These are phyloP conservation scores for Coemansia erecta DNA, from an alignment of 192 early-diverging fungal genomes.

Conservation along the genomic window DNA sequence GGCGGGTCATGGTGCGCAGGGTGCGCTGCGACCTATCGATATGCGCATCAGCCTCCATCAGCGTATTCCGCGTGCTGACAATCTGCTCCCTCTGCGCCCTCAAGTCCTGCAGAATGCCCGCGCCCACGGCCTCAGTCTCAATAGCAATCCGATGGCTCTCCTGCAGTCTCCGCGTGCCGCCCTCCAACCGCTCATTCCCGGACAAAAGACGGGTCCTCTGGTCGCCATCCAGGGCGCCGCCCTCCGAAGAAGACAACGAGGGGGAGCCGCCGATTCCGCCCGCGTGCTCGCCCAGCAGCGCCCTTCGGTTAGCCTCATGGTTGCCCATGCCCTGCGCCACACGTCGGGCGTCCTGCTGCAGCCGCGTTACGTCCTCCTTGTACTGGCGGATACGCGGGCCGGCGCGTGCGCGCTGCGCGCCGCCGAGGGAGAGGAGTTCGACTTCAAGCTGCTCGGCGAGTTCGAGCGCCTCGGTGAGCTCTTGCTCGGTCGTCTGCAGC, in stretches of 20 bases:
- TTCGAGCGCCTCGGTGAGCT: slow-evolving; percentile 87
- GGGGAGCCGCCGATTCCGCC: too few relatives aligned
- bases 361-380: slow-evolving; percentile 77
- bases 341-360: slow-evolving; percentile 66
- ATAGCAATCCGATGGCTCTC: slow-evolving; percentile 86
- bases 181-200: slow-evolving; percentile 83
- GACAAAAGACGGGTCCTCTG: slow-evolving; percentile 75
- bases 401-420: slow-evolving; percentile 61
- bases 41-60: slow-evolving; percentile 75
- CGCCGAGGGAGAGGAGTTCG: slow-evolving; percentile 76
- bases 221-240: slow-evolving; percentile 51
- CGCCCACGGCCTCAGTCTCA: slow-evolving; percentile 87
- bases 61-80: slow-evolving; percentile 77
- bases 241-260: slow-evolving; percentile 30
- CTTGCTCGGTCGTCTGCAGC: slow-evolving; percentile 63
- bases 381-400: slow-evolving; percentile 66
- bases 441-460: slow-evolving; percentile 94
- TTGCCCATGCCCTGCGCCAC: slow-evolving; percentile 23
- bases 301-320: slow-evolving; percentile 56
- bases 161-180: slow-evolving; percentile 77
- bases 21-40: slow-evolving; percentile 66
- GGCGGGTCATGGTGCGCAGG: slow-evolving; percentile 70
- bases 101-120: slow-evolving; percentile 77
- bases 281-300: slow-evolving; percentile 57
- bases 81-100: slow-evolving; percentile 91